These are phyloP conservation scores for Suhomyces panamericanus DNA, from an alignment of 1,139 yeast genomes.

Conservation along the genomic window DNA sequence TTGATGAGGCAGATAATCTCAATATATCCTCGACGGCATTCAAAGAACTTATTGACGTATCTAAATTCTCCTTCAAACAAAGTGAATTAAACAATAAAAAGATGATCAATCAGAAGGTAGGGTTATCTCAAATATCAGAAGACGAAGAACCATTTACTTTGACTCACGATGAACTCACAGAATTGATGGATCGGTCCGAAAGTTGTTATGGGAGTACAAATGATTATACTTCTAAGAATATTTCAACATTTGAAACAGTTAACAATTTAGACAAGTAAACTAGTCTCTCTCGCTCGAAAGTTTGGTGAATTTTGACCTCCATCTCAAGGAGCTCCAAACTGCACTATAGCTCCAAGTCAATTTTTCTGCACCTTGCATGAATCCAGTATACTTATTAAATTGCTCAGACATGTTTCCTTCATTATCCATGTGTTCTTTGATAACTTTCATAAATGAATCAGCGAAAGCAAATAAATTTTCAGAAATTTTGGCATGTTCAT, in stretches of 20 bases:
- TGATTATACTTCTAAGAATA: slow-evolving; percentile 23
- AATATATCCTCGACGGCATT: slow-evolving; percentile 17
- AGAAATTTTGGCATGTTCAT: slow-evolving; percentile 47
- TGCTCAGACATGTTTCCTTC: slow-evolving; percentile 90
- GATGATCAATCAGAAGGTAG: neutral
- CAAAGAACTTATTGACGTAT: slow-evolving; percentile 23
- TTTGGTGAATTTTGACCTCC: slow-evolving; percentile 44
- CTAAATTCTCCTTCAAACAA: slow-evolving; percentile 30
- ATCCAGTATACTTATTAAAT: slow-evolving; percentile 77
- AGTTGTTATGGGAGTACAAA: slow-evolving; percentile 33
- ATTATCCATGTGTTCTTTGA: slow-evolving; percentile 68
- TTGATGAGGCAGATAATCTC: slow-evolving; percentile 14
- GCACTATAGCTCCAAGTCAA: slow-evolving; percentile 93
- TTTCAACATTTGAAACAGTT: slow-evolving; percentile 55
- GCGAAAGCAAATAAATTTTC: slow-evolving; percentile 55
- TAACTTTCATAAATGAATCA: slow-evolving; percentile 73
- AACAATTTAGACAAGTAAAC: slow-evolving; percentile 26
- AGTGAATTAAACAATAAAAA: slow-evolving; percentile 6
- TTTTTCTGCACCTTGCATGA: slow-evolving; percentile 81
- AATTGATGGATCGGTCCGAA: slow-evolving; percentile 54
- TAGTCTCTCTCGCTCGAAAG: neutral
- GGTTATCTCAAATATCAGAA: neutral
- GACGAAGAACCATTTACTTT: slow-evolving; percentile 8
- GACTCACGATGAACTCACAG: slow-evolving; percentile 17
- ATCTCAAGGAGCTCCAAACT: slow-evolving; percentile 67